Percentiles rank a stretch among this genome's conserved stretches.
These are phyloP conservation scores for Acer campestre DNA, from an alignment of 345 rosid genomes.

Conservation along the genomic window DNA sequence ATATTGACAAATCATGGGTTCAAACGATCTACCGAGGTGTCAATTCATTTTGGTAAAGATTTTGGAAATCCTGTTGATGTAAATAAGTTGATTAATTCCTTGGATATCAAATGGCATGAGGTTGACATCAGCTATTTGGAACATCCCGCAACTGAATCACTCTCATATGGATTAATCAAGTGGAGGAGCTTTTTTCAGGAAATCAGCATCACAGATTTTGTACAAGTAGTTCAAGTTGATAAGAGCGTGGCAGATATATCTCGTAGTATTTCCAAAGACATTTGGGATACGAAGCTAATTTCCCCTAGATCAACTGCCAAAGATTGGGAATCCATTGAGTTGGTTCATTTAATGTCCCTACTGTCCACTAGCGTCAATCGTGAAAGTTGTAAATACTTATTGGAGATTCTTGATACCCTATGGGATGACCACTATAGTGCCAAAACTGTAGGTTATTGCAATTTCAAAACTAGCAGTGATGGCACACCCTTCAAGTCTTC, in stretches of 20 bases:
- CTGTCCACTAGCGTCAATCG: slow-evolving; percentile 46
- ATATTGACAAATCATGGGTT: slow-evolving; percentile 74
- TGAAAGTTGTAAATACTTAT: slow-evolving; percentile 57
- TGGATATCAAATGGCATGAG: slow-evolving; percentile 70
- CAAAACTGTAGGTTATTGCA: slow-evolving; percentile 49
- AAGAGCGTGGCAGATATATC: slow-evolving; percentile 56
- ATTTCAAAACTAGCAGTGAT: slow-evolving; percentile 33
- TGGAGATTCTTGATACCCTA: slow-evolving; percentile 68
- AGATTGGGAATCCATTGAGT: slow-evolving; percentile 93
- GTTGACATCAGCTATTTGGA: slow-evolving; percentile 71
- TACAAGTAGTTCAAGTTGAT: slow-evolving; percentile 71
- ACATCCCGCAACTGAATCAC: slow-evolving; percentile 58
- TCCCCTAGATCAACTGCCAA: slow-evolving; percentile 41
- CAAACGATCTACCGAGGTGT: slow-evolving; percentile 47
- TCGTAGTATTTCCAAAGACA: slow-evolving; percentile 26
- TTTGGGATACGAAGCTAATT: slow-evolving; percentile 36
- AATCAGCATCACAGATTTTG: slow-evolving; percentile 85
- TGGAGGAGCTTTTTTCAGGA: slow-evolving; percentile 86
- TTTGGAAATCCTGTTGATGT: slow-evolving; percentile 63
- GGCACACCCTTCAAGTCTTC: slow-evolving; percentile 59
- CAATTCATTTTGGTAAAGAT: slow-evolving; percentile 74
- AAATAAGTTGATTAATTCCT: slow-evolving; percentile 47
- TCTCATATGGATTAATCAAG: slow-evolving; percentile 45
- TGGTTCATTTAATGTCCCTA: slow-evolving; percentile 51
- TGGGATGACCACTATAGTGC: slow-evolving; percentile 78